Evolutionary conservation across 257 asterid species (phyloP).

Genomic region (Scutellaria minor): DNA sequence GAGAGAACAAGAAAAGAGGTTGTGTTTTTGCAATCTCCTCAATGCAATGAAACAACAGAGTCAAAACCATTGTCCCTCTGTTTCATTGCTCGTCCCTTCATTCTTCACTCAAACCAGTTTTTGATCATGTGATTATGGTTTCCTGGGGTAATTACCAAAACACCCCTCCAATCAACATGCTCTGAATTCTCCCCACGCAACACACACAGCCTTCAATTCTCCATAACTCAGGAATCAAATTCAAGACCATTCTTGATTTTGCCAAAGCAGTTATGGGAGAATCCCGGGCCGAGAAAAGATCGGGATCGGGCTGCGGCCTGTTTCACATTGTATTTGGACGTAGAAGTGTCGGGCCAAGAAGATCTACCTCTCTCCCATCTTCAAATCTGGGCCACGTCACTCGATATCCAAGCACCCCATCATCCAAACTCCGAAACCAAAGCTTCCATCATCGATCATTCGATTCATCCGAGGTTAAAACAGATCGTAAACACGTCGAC

Average conservation of each 20-base stretch:
- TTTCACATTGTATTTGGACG: conserved; percentile 66
- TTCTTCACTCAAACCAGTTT: no score
- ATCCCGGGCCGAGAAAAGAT: conserved; percentile 44
- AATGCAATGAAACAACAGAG: conserved; percentile 34
- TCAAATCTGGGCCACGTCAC: conserved; percentile 29
- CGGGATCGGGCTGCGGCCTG: conserved; percentile 81
- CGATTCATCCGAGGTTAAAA: conserved; percentile 12
- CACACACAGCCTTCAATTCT: no score
- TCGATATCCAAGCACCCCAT: conserved; percentile 52
- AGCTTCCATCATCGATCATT: conserved; percentile 35
- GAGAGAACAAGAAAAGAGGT: conserved; percentile 26
- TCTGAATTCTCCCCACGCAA: no score
- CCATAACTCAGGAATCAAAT: background rate
- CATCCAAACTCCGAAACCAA: conserved; percentile 36
- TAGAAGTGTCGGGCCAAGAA: conserved; percentile 44
- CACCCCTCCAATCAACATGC: no score
- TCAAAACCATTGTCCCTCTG: background rate
- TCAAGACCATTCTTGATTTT: background rate
- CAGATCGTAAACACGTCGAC: conserved; percentile 33
- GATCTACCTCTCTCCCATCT: conserved; percentile 58
- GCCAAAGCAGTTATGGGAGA: conserved; percentile 49
- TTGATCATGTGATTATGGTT: no score
- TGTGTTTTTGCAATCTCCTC: conserved; percentile 34
- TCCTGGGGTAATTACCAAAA: no score
- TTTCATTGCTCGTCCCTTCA: background rate